These are phyloP conservation scores for Posidonia oceanica DNA, from an alignment of 116 monocot genomes.

Conservation along the genomic window DNA sequence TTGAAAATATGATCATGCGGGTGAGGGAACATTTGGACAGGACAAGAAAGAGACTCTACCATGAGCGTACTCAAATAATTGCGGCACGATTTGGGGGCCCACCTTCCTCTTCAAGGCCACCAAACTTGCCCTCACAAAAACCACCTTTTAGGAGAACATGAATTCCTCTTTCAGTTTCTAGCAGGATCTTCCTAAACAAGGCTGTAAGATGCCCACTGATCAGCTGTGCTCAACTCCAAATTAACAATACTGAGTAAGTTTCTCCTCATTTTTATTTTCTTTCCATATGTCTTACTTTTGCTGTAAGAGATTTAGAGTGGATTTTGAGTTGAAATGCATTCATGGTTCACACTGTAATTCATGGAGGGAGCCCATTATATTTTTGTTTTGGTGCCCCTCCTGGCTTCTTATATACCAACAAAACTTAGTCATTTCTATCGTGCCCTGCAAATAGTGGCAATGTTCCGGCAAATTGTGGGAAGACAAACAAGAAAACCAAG, in stretches of 20 bases:
- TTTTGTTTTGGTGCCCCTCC: neutral
- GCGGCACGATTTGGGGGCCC: conserved; percentile 61
- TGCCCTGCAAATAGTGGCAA: neutral
- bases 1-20: conserved; percentile 48
- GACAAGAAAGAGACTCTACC: conserved; percentile 50
- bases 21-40: conserved; percentile 74
- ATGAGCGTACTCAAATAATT: conserved; percentile 79
- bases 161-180: neutral
- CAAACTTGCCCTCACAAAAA: conserved; percentile 8
- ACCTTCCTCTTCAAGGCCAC: conserved; percentile 31
- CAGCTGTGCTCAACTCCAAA: neutral
- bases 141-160: conserved; percentile 10
- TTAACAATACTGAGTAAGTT: neutral
- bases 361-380: neutral
- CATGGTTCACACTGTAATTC: neutral
- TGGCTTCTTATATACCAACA: neutral
- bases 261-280: neutral
- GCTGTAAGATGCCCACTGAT: neutral
- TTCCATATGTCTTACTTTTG: neutral
- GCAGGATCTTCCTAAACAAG: neutral
- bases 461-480: no score
- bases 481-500: no score
- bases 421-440: neutral
- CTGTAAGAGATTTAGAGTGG: neutral
- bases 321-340: no score